A percentile compares a stretch with the other conserved stretches of the same genome.
Evolutionary conservation across 768 basidiomycete species (phyloP).

Genomic region (Tricholomella constricta): DNA sequence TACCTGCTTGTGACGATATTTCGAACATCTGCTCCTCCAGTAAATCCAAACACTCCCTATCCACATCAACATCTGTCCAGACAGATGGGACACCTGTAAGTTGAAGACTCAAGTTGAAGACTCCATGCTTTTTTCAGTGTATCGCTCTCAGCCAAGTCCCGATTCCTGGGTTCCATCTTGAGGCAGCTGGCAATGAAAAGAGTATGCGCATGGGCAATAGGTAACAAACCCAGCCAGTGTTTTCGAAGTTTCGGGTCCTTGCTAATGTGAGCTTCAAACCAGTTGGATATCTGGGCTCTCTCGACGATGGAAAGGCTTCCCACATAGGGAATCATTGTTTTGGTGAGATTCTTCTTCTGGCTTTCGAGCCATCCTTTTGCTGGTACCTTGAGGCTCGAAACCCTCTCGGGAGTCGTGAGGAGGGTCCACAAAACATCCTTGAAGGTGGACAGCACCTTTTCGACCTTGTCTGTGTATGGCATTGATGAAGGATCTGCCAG

Average conservation of each 20-base stretch:
- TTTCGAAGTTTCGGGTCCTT: constrained; percentile 1
- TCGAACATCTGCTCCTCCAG: too few relatives aligned
- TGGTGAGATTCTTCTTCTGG: constrained; percentile 1
- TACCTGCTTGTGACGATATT: too few relatives aligned
- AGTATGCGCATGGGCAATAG: too few relatives aligned
- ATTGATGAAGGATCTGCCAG: constrained; percentile 20
- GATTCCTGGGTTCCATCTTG: background rate
- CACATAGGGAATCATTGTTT: constrained; percentile 10
- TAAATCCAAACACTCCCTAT: constrained; percentile 20
- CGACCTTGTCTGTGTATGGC: constrained; percentile 19
- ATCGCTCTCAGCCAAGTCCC: background rate
- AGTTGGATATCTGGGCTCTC: constrained; percentile 24
- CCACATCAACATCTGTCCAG: constrained; percentile 23
- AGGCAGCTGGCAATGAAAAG: constrained; percentile 16
- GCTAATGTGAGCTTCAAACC: constrained; percentile 24
- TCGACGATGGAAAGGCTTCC: too few relatives aligned
- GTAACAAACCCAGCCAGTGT: too few relatives aligned
- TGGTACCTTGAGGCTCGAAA: constrained; percentile 9
- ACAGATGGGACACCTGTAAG: background rate
- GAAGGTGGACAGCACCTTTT: constrained; percentile 14
- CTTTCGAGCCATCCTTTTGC: constrained; percentile 19
- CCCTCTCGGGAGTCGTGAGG: constrained; percentile 4
- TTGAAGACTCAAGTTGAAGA: too few relatives aligned
- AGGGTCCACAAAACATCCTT: constrained; percentile 11
- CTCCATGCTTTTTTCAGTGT: background rate